These are phyloP conservation scores for Funneliformis mosseae DNA, from an alignment of 192 early-diverging fungal species.

Conservation along the genomic window DNA sequence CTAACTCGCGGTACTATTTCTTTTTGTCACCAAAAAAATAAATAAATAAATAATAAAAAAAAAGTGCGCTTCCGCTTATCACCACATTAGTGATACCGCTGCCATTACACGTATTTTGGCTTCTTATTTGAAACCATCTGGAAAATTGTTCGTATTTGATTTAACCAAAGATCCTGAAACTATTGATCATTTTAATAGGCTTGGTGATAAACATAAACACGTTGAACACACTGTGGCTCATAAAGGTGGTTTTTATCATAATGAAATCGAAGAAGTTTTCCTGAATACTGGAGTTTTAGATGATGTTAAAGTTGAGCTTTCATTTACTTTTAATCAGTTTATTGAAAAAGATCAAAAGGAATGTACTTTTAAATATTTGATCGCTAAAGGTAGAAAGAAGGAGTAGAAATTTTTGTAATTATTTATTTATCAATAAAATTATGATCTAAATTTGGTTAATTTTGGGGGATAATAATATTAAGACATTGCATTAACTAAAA, in stretches of 20 bases:
- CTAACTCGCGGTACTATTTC: too few relatives aligned
- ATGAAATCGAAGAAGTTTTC: slow-evolving; percentile 9
- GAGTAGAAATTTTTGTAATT: too few relatives aligned
- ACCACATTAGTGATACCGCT: slow-evolving; percentile 2
- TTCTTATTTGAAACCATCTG: slow-evolving; percentile 25
- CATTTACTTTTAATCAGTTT: background rate
- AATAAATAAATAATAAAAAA: too few relatives aligned
- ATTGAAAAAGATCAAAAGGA: slow-evolving; percentile 11
- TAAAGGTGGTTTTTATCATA: slow-evolving; percentile 25
- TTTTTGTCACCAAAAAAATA: too few relatives aligned
- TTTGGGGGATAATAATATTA: too few relatives aligned
- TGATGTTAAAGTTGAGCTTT: background rate
- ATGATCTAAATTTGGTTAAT: too few relatives aligned
- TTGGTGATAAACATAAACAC: background rate
- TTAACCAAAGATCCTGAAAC: background rate
- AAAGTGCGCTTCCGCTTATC: slow-evolving; percentile 33
- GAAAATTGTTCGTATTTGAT: slow-evolving; percentile 28
- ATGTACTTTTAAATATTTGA: slow-evolving; percentile 15
- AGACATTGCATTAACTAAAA: too few relatives aligned
- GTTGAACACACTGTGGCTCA: background rate
- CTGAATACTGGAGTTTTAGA: background rate
- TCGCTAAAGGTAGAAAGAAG: slow-evolving; percentile 23
- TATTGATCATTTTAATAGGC: too few relatives aligned
- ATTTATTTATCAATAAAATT: too few relatives aligned
- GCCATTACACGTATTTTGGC: background rate